Evolutionary conservation across 345 rosid species (phyloP).

Genomic region (Rhizophora apiculata): DNA sequence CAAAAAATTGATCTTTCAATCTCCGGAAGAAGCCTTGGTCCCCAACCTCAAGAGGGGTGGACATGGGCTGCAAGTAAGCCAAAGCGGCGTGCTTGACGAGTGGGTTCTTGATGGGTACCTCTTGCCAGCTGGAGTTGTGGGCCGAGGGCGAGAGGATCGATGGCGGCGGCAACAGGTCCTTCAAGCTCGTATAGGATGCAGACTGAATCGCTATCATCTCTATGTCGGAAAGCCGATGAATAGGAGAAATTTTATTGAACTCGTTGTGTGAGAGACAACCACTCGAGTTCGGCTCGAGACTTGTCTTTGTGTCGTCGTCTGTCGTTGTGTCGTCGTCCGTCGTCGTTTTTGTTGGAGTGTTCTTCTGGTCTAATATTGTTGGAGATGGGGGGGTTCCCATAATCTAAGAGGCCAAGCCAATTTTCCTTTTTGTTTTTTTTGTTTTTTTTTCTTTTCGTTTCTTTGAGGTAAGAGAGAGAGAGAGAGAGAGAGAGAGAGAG

Average conservation of each 20-base stretch:
- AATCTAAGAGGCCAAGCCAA: not conserved
- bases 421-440: too few relatives aligned
- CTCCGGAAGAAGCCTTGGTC: constrained; percentile 31
- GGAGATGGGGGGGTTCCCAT: not conserved
- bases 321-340: not conserved
- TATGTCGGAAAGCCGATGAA: constrained; percentile 27
- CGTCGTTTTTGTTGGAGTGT: not conserved
- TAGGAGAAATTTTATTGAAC: constrained; percentile 6
- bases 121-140: constrained; percentile 44
- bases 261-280: constrained; percentile 23
- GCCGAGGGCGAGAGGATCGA: constrained; percentile 32
- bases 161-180: constrained; percentile 38
- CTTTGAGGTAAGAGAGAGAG: too few relatives aligned
- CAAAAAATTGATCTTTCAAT: constrained; percentile 22
- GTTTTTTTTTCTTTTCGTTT: too few relatives aligned
- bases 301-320: not conserved
- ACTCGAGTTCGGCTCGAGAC: not conserved
- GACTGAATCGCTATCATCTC: constrained; percentile 40
- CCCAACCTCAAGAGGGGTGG: constrained; percentile 32
- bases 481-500: too few relatives aligned
- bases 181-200: constrained; percentile 46
- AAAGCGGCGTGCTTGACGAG: constrained; percentile 61
- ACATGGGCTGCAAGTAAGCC: constrained; percentile 65
- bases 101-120: constrained; percentile 56
- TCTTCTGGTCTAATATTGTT: not conserved